phyloP scores from a whole-genome alignment of 2,329 filamentous ascomycete species.

The Aspergillus quadrilineatus region DNA sequence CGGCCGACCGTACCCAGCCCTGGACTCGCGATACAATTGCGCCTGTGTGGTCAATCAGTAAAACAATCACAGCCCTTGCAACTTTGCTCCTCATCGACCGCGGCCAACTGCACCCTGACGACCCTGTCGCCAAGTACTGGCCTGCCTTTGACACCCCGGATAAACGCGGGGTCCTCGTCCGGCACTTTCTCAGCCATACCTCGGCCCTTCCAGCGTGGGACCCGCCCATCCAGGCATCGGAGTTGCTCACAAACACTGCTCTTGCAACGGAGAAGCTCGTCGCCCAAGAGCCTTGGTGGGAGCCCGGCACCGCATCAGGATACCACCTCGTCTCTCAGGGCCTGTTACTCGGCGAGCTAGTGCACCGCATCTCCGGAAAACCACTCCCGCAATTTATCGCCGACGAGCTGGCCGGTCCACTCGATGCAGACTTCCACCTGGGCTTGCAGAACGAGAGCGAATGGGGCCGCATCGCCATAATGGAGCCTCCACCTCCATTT shows the following conservation, averaged over 20 bases:
- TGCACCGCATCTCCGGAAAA: conserved; percentile 44
- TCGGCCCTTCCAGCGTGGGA: conserved; percentile 40
- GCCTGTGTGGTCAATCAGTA: conserved; percentile 45
- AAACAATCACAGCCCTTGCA: conserved; percentile 40
- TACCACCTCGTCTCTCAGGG: conserved; percentile 47
- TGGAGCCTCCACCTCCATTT: conserved; percentile 31
- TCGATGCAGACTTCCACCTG: conserved; percentile 50
- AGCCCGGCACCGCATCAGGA: conserved; percentile 44
- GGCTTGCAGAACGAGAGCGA: conserved; percentile 43
- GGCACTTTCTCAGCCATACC: conserved; percentile 45
- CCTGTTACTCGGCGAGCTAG: conserved; percentile 46
- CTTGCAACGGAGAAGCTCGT: conserved; percentile 37
- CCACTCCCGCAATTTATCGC: conserved; percentile 45
- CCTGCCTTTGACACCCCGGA: conserved; percentile 48
- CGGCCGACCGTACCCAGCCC: conserved; percentile 27
- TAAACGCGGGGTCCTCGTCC: conserved; percentile 42
- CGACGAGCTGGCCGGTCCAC: conserved; percentile 44
- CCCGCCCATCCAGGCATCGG: conserved; percentile 28
- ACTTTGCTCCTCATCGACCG: conserved; percentile 43
- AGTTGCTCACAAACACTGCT: conserved; percentile 34
- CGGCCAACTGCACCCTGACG: conserved; percentile 38
- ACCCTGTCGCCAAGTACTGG: conserved; percentile 46
- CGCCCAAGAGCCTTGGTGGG: conserved; percentile 46
- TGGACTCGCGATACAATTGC: conserved; percentile 45
- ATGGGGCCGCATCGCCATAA: conserved; percentile 41